Conservation (phyloP, 495 filamentous ascomycete genomes). For the Oidiodendron maius region DNA sequence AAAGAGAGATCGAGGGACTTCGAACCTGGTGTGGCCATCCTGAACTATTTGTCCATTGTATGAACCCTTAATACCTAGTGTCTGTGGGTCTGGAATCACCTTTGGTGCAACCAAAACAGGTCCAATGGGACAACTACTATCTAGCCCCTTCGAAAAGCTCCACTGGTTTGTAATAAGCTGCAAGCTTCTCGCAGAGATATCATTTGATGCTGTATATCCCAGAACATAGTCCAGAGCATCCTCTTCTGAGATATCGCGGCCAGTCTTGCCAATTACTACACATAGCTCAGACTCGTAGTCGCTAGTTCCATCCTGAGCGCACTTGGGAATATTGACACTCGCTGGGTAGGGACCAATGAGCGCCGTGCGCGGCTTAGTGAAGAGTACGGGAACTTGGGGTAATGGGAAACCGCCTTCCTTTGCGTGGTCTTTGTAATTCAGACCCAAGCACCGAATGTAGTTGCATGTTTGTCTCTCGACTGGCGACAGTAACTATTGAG, state of each 20-base stretch:
- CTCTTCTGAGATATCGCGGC: constrained; percentile 32
- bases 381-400: constrained; percentile 35
- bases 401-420: constrained; percentile 30
- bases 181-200: constrained; percentile 32
- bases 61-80: constrained; percentile 25
- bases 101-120: constrained; percentile 29
- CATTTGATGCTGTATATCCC: constrained; percentile 36
- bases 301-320: constrained; percentile 34
- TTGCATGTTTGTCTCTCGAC: too few species aligned
- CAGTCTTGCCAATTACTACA: constrained; percentile 34
- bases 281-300: constrained; percentile 44
- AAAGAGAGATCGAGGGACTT: too few species aligned
- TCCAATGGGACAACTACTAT: constrained; percentile 15
- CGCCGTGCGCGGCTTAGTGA: constrained; percentile 40
- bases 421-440: too few species aligned
- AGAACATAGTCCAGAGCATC: constrained; percentile 37
- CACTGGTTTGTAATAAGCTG: constrained; percentile 35
- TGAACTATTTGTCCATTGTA: constrained; percentile 26
- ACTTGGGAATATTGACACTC: constrained; percentile 36
- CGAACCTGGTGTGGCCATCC: constrained; percentile 24
- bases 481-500: too few species aligned
- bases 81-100: constrained; percentile 30
- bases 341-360: constrained; percentile 39
- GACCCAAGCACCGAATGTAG: too few species aligned
- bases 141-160: constrained; percentile 37